These are phyloP conservation scores for Penicillium sp. DNA, from an alignment of 2,329 filamentous ascomycete species.

Conservation along the genomic window DNA sequence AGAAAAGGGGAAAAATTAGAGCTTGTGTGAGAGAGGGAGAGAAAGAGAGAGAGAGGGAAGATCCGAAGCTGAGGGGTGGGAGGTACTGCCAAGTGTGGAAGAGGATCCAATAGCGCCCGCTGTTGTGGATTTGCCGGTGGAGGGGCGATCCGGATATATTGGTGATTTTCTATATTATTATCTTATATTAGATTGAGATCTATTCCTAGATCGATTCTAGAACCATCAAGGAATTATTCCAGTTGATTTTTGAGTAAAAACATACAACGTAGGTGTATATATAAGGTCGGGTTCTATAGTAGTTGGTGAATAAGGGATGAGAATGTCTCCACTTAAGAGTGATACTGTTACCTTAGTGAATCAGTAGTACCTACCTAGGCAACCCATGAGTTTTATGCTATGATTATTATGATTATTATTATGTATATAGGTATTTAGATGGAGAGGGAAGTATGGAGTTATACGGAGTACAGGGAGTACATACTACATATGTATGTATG, in stretches of 20 bases:
- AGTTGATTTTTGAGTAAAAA: not conserved
- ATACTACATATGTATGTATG: too few species aligned
- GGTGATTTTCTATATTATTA: not conserved
- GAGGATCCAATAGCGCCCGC: constrained; percentile 15
- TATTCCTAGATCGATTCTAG: not conserved
- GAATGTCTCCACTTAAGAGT: not conserved
- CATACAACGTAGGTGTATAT: not conserved
- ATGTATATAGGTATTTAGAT: not conserved
- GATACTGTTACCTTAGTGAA: constrained; percentile 1
- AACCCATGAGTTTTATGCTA: not conserved
- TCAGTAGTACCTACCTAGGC: not conserved
- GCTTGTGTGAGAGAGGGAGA: not conserved
- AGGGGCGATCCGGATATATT: constrained; percentile 11
- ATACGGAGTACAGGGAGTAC: too few species aligned
- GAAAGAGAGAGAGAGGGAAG: constrained; percentile 8
- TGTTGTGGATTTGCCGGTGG: constrained; percentile 10
- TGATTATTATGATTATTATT: not conserved
- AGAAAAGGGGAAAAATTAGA: not conserved
- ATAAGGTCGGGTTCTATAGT: not conserved
- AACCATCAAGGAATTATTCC: not conserved
- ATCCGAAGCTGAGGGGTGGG: constrained; percentile 20
- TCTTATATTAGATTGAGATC: not conserved
- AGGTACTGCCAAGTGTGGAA: constrained; percentile 22
- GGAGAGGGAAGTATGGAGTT: not conserved
- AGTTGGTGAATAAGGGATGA: not conserved